Evolutionary conservation across 202 grass and related monocot species (phyloP).

Genomic region (Zoysia matrella): DNA sequence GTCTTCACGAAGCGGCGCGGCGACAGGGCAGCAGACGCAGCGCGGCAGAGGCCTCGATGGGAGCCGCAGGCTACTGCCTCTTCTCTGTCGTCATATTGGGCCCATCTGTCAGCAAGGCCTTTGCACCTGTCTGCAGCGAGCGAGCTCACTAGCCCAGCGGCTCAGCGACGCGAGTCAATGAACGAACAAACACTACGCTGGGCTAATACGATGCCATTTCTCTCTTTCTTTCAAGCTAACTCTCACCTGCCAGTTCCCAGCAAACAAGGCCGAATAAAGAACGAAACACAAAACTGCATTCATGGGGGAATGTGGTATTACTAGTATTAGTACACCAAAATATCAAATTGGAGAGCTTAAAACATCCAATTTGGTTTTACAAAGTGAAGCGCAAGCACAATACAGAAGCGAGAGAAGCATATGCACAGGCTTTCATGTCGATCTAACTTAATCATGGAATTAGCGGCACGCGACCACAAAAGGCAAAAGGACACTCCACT

Average conservation of each 20-base stretch:
- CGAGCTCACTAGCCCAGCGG: no score
- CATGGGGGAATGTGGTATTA: neutral
- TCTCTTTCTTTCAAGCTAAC: no score
- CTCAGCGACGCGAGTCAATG: no score
- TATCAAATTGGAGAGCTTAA: conserved; percentile 50
- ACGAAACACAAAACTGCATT: neutral
- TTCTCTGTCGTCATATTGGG: no score
- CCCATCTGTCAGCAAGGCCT: no score
- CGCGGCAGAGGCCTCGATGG: neutral
- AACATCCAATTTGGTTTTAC: conserved; percentile 51
- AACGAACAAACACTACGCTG: no score
- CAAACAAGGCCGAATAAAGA: neutral
- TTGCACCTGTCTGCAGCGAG: no score
- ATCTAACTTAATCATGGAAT: conserved; percentile 51
- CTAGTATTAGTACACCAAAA: neutral
- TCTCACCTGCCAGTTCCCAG: neutral
- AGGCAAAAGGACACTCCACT: conserved; percentile 18
- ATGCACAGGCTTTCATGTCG: conserved; percentile 34
- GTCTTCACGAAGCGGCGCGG: neutral
- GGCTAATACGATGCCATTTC: no score
- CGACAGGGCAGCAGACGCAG: neutral
- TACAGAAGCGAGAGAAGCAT: conserved; percentile 7
- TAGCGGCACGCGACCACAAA: conserved; percentile 44
- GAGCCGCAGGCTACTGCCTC: no score
- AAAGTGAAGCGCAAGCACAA: conserved; percentile 10